phyloP scores from a whole-genome alignment of 1,284 basidiomycete genomes.

The Malassezia arunalokei region DNA sequence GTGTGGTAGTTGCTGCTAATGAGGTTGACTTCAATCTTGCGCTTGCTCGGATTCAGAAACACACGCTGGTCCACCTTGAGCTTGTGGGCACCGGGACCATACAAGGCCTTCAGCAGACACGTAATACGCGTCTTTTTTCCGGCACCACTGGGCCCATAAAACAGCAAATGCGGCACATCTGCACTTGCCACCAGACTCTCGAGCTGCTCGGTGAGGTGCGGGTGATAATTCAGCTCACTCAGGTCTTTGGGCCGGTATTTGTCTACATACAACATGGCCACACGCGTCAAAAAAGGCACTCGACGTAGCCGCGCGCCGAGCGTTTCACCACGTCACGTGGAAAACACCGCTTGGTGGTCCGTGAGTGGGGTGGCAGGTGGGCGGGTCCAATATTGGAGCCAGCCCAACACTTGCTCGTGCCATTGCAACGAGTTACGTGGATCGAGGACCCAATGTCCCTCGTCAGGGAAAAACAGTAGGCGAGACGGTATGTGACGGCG shows the following conservation, averaged over 20 bases:
- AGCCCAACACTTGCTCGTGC: constrained; percentile 29
- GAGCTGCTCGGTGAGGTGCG: constrained; percentile 65
- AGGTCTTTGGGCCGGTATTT: constrained; percentile 78
- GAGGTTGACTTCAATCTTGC: constrained; percentile 90
- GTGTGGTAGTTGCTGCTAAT: constrained; percentile 88
- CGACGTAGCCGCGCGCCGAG: too few relatives aligned
- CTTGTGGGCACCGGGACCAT: constrained; percentile 88
- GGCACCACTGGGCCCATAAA: constrained; percentile 92
- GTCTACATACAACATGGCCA: constrained; percentile 39
- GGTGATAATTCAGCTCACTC: constrained; percentile 78
- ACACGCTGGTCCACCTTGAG: constrained; percentile 96
- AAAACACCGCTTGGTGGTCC: neutral
- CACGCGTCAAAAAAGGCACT: neutral
- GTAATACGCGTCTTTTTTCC: constrained; percentile 95
- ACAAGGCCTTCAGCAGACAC: constrained; percentile 67
- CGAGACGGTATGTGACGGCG: constrained; percentile 23
- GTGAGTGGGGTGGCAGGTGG: neutral
- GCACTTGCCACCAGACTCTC: constrained; percentile 54
- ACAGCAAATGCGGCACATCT: constrained; percentile 94
- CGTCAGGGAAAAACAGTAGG: constrained; percentile 28
- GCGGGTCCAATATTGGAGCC: constrained; percentile 21
- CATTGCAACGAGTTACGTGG: constrained; percentile 24
- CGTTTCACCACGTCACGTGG: neutral
- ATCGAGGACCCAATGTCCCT: constrained; percentile 30
- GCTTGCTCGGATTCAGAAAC: constrained; percentile 83